Percentiles rank a stretch among this genome's conserved stretches.
Evolutionary conservation across 1,139 yeast genomes (phyloP).

Genomic region (Pichia sp.): DNA sequence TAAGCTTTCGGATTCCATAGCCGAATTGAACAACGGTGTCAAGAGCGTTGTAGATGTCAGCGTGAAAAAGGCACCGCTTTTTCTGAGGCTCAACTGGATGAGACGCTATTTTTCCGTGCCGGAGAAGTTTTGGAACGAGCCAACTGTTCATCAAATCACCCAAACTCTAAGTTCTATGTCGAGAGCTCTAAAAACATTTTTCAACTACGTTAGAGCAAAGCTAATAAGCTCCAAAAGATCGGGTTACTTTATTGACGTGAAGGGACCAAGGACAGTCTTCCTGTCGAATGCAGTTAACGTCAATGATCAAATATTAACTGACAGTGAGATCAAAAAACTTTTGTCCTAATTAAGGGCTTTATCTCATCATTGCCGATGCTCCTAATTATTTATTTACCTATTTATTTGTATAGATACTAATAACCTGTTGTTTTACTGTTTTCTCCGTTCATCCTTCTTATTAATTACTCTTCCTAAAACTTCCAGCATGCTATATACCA

Average conservation of each 20-base stretch:
- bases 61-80: slow-evolving; percentile 17
- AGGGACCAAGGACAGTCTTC: slow-evolving; percentile 31
- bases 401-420: background rate
- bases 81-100: slow-evolving; percentile 2
- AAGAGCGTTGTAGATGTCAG: slow-evolving; percentile 25
- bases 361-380: no score
- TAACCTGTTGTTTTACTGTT: background rate
- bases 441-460: background rate
- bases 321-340: slow-evolving; percentile 23
- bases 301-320: slow-evolving; percentile 23
- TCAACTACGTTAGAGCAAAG: background rate
- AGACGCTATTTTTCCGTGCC: slow-evolving; percentile 8
- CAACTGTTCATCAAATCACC: background rate
- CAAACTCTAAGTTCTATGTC: background rate
- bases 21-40: slow-evolving; percentile 12
- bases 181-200: background rate
- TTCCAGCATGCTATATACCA: no score
- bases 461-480: no score
- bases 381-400: background rate
- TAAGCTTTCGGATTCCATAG: slow-evolving; percentile 4
- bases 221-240: background rate
- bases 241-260: slow-evolving; percentile 11
- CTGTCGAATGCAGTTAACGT: slow-evolving; percentile 25
- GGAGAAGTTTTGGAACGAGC: background rate
- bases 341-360: background rate